Conservation (phyloP, 2,329 filamentous ascomycete species). For the Aspergillus carbonarius region DNA sequence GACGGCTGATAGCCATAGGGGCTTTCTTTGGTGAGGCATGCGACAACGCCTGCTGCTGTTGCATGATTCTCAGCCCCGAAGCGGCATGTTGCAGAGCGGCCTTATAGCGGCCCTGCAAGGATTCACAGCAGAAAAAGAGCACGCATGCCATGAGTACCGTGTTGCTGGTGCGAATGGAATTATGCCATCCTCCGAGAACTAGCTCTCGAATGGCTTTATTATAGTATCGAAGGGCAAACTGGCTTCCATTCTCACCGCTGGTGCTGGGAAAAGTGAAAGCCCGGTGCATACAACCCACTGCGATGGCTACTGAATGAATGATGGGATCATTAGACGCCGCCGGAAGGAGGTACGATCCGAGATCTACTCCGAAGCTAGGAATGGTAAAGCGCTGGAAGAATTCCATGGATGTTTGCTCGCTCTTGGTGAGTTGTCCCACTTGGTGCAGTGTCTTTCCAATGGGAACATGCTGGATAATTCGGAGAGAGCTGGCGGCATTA, state of each 20-base stretch:
- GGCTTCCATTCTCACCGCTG: background rate
- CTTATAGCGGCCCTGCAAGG: background rate
- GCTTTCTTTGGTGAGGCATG: background rate
- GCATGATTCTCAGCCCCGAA: background rate
- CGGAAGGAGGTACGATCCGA: background rate
- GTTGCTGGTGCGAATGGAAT: background rate
- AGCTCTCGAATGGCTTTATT: slow-evolving; percentile 1
- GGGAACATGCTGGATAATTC: slow-evolving; percentile 3
- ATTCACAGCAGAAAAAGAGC: slow-evolving; percentile 1
- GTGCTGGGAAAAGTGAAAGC: background rate
- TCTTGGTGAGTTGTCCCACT: background rate
- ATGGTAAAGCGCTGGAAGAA: slow-evolving; percentile 3
- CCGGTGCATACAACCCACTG: slow-evolving; percentile 3
- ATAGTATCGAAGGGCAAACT: slow-evolving; percentile 1
- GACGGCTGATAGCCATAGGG: background rate
- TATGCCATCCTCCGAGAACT: background rate
- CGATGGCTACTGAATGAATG: background rate
- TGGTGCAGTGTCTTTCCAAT: background rate
- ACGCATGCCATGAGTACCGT: background rate
- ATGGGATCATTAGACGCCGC: background rate
- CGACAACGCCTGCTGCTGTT: background rate
- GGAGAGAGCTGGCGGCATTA: background rate
- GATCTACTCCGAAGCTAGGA: background rate
- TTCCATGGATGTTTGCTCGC: background rate
- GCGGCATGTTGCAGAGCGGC: background rate